phyloP scores from a whole-genome alignment of 2,329 filamentous ascomycete species.

The Talaromyces sp. region DNA sequence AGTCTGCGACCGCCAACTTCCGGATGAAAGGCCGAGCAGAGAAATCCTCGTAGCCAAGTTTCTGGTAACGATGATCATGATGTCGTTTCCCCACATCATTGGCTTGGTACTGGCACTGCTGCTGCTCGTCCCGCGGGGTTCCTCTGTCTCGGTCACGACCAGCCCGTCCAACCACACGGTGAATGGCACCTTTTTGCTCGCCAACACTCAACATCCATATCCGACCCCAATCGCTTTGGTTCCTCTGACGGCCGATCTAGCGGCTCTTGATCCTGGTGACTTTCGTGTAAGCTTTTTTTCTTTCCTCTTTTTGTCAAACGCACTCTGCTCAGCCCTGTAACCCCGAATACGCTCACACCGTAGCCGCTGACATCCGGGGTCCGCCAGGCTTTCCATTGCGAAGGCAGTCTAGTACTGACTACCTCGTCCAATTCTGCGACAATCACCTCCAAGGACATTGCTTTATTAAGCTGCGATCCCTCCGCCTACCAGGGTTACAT shows the following conservation, averaged over 20 bases:
- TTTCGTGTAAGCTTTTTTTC: slow-evolving; percentile 1
- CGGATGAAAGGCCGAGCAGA: background rate
- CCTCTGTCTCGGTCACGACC: slow-evolving; percentile 1
- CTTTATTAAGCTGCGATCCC: slow-evolving; percentile 39
- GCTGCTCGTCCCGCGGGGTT: background rate
- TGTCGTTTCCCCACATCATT: background rate
- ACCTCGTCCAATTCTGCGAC: slow-evolving; percentile 9
- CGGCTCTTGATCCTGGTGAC: background rate
- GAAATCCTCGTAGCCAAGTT: background rate
- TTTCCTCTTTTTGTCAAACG: background rate
- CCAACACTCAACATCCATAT: background rate
- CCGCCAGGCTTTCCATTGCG: background rate
- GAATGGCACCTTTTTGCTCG: slow-evolving; percentile 2
- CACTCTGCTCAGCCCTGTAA: background rate
- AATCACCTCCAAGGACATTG: slow-evolving; percentile 22
- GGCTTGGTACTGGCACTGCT: background rate
- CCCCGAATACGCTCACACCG: background rate
- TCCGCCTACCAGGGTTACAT: slow-evolving; percentile 36
- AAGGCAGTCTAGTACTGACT: background rate
- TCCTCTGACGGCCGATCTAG: background rate
- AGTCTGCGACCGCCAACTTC: background rate
- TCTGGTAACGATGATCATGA: background rate
- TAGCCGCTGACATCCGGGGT: slow-evolving; percentile 12
- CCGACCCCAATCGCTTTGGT: background rate
- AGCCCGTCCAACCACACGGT: slow-evolving; percentile 8